phyloP scores from a whole-genome alignment of 208 protist genomes.

The Crithidia sp. region DNA sequence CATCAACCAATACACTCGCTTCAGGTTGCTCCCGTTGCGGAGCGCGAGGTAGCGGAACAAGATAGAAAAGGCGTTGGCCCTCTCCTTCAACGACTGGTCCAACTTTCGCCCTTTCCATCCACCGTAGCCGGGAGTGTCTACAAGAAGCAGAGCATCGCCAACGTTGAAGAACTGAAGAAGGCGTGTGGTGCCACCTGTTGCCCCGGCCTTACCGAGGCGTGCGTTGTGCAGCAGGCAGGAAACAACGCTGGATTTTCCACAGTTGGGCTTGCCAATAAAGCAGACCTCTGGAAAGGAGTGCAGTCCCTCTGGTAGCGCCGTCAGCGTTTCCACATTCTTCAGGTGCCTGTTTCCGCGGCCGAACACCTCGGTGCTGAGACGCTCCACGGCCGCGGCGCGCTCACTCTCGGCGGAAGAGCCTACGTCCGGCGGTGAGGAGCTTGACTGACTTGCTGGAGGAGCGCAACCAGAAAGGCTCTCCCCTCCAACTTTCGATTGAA shows the following conservation, averaged over 20 bases:
- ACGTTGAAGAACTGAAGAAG: conserved; percentile 92
- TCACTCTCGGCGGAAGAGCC: conserved; percentile 7
- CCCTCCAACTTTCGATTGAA: not conserved
- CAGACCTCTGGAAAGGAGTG: conserved; percentile 91
- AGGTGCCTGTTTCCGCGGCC: conserved; percentile 79
- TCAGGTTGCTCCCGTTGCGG: conserved; percentile 74
- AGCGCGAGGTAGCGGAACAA: conserved; percentile 88
- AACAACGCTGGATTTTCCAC: conserved; percentile 88
- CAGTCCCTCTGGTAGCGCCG: conserved; percentile 82
- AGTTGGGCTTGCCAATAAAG: conserved; percentile 90
- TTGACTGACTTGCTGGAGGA: not conserved
- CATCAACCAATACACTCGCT: conserved; percentile 89
- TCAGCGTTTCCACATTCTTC: conserved; percentile 82
- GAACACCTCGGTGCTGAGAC: conserved; percentile 84
- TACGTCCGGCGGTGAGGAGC: not conserved
- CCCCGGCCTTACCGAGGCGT: conserved; percentile 58
- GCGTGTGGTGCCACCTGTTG: conserved; percentile 67
- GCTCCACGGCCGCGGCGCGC: conserved; percentile 45
- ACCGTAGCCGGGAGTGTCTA: conserved; percentile 91
- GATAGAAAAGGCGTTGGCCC: conserved; percentile 80
- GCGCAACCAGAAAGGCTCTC: not conserved
- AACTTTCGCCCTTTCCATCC: conserved; percentile 68
- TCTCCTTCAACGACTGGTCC: conserved; percentile 38
- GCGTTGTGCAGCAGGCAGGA: conserved; percentile 81
- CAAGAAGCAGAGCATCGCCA: conserved; percentile 82